Conservation (phyloP, 345 rosid genomes). For the Brassica juncea region DNA sequence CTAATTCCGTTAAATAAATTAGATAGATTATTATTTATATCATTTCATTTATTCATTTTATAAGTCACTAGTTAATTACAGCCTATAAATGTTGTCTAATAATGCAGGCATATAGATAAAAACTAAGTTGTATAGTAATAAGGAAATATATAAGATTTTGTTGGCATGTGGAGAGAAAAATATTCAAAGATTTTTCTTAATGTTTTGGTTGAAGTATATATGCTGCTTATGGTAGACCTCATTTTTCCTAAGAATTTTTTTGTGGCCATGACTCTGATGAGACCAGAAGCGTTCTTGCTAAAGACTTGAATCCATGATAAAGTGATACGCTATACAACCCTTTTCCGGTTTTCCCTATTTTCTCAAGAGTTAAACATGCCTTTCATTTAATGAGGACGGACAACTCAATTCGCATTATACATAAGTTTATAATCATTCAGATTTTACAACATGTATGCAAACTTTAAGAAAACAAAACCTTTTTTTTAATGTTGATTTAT, state of each 20-base stretch:
- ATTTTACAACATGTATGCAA: neutral
- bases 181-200: neutral
- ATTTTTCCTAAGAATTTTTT: neutral
- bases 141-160: no score
- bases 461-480: neutral
- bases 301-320: constrained; percentile 14
- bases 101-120: no score
- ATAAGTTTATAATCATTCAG: neutral
- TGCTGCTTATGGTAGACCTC: neutral
- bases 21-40: no score
- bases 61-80: no score
- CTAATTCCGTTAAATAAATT: no score
- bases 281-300: neutral
- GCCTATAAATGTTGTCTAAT: no score
- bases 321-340: constrained; percentile 13
- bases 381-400: neutral
- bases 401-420: neutral
- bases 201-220: neutral
- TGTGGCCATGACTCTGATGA: constrained; percentile 2
- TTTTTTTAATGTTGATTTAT: no score
- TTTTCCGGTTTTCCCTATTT: neutral
- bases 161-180: neutral
- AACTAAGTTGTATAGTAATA: no score
- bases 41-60: no score
- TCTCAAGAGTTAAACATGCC: neutral